Evolutionary conservation across 1,284 basidiomycete species (phyloP).

Genomic region (Tetrapyrgos nigripes): DNA sequence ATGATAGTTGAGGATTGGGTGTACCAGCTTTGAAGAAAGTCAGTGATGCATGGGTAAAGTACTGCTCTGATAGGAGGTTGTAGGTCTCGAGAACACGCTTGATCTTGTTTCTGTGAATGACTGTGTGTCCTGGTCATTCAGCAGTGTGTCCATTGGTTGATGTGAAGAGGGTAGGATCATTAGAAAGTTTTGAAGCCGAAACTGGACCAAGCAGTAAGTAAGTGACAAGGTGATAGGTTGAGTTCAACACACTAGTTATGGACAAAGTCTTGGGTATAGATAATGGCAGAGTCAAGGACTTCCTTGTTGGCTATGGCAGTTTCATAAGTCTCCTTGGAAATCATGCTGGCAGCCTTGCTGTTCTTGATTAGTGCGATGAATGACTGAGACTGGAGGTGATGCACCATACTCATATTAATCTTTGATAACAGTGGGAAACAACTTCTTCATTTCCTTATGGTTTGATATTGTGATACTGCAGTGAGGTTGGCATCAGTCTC

Average conservation of each 20-base stretch:
- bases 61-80: conserved; percentile 94
- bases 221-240: neutral
- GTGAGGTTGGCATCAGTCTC: conserved; percentile 98
- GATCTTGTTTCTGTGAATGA: conserved; percentile 93
- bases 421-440: conserved; percentile 90
- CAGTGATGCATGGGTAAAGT: conserved; percentile 98
- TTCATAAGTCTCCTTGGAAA: conserved; percentile 88
- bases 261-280: conserved; percentile 98
- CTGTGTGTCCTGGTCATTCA: conserved; percentile 98
- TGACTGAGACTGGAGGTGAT: conserved; percentile 26
- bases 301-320: conserved; percentile 87
- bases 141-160: conserved; percentile 96
- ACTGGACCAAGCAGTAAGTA: conserved; percentile 46
- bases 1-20: conserved; percentile 93
- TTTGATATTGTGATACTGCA: conserved; percentile 99
- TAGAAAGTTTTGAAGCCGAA: conserved; percentile 99
- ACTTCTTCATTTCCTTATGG: conserved; percentile 99
- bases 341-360: conserved; percentile 87
- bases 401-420: conserved; percentile 91
- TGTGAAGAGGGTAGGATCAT: conserved; percentile 94
- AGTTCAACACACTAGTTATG: conserved; percentile 78
- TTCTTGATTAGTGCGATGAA: conserved; percentile 64
- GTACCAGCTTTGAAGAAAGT: conserved; percentile 99
- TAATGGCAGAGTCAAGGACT: conserved; percentile 91
- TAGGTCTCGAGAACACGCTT: conserved; percentile 93